A percentile compares a stretch with the other conserved stretches of the same genome.
phyloP scores from a whole-genome alignment of 2,329 filamentous ascomycete genomes.

The Aspergillus novoparasiticus region DNA sequence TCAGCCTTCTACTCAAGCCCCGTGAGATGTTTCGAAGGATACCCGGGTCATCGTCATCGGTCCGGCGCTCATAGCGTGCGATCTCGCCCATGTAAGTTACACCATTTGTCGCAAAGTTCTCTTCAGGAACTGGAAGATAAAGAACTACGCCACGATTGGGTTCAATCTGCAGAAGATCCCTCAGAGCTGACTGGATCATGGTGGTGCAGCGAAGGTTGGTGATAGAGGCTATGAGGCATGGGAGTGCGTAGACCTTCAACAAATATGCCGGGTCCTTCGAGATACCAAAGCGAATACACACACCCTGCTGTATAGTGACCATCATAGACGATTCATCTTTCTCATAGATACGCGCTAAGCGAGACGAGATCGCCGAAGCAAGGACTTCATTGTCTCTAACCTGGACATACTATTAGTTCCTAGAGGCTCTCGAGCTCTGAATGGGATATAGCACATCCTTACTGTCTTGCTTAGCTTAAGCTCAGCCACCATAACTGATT shows the following conservation, averaged over 20 bases:
- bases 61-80: slow-evolving; percentile 56
- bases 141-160: slow-evolving; percentile 70
- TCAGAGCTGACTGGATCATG: slow-evolving; percentile 75
- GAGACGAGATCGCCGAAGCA: slow-evolving; percentile 71
- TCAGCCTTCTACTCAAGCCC: slow-evolving; percentile 41
- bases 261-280: slow-evolving; percentile 79
- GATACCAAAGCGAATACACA: slow-evolving; percentile 73
- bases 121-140: slow-evolving; percentile 70
- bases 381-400: slow-evolving; percentile 77
- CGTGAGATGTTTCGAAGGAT: slow-evolving; percentile 44
- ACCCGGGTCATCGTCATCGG: slow-evolving; percentile 44
- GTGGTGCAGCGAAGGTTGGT: slow-evolving; percentile 80
- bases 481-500: slow-evolving; percentile 65
- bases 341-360: slow-evolving; percentile 74
- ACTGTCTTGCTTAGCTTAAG: slow-evolving; percentile 67
- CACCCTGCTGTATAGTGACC: slow-evolving; percentile 74
- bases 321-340: slow-evolving; percentile 73
- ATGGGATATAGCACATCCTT: slow-evolving; percentile 11
- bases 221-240: slow-evolving; percentile 67
- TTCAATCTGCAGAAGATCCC: slow-evolving; percentile 68
- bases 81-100: slow-evolving; percentile 70
- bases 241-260: slow-evolving; percentile 71
- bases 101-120: slow-evolving; percentile 71
- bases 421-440: background rate
- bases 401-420: slow-evolving; percentile 25